These are phyloP conservation scores for Dothidotthia symphoricarpi DNA, from an alignment of 2,329 filamentous ascomycete genomes.

Conservation along the genomic window DNA sequence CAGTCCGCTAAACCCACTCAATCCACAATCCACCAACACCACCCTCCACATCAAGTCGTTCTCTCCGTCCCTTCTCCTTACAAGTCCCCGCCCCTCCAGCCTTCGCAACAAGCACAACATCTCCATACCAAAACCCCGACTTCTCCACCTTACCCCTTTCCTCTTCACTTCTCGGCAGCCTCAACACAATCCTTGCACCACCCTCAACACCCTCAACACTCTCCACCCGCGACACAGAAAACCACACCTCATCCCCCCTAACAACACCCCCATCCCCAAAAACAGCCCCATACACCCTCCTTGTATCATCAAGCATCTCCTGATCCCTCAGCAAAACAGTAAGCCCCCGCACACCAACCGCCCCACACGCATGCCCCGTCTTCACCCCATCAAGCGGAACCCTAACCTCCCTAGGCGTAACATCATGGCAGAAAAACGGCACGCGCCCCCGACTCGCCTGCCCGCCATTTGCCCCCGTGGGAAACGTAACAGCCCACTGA, in stretches of 20 bases:
- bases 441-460: conserved; percentile 48
- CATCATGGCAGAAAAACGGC: conserved; percentile 63
- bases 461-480: conserved; percentile 41
- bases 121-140: conserved; percentile 27
- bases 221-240: conserved; percentile 16
- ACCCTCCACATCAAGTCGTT: conserved; percentile 15
- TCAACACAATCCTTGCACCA: conserved; percentile 20
- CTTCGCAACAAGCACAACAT: conserved; percentile 22
- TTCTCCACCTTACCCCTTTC: conserved; percentile 16
- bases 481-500: conserved; percentile 59
- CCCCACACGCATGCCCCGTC: conserved; percentile 53
- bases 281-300: conserved; percentile 11
- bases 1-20: conserved; percentile 23
- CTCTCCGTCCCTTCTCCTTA: conserved; percentile 8
- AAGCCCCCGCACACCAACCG: conserved; percentile 44
- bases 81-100: conserved; percentile 4
- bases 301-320: conserved; percentile 14
- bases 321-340: conserved; percentile 26
- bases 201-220: conserved; percentile 10
- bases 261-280: conserved; percentile 11
- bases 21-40: conserved; percentile 27
- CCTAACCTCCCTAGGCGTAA: conserved; percentile 56
- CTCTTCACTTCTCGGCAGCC: conserved; percentile 17
- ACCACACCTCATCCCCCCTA: conserved; percentile 9
- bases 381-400: conserved; percentile 50